phyloP scores from a whole-genome alignment of 345 rosid species.

The Xanthoceras sorbifolium region DNA sequence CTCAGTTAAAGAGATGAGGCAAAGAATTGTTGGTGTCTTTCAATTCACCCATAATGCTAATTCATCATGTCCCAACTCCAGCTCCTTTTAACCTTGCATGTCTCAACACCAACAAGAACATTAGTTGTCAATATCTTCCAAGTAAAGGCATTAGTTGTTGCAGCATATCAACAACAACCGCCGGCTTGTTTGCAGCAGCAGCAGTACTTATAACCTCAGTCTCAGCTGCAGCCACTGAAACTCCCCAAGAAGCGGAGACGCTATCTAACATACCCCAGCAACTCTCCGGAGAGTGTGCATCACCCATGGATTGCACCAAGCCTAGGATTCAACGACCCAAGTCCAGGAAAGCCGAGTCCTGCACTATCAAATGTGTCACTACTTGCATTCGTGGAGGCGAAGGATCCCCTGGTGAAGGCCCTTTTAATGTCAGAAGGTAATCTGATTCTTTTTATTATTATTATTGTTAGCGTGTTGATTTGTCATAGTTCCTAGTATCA shows the following conservation, averaged over 20 bases:
- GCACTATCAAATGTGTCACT: slow-evolving; percentile 77
- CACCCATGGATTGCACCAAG: slow-evolving; percentile 63
- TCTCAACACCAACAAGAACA: neutral
- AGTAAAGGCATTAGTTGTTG: neutral
- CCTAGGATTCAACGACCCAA: slow-evolving; percentile 82
- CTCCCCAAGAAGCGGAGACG: slow-evolving; percentile 56
- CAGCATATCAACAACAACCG: slow-evolving; percentile 23
- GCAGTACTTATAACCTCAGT: slow-evolving; percentile 26
- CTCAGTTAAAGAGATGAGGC: neutral
- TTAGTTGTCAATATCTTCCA: neutral
- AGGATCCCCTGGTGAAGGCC: slow-evolving; percentile 87
- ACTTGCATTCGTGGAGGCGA: slow-evolving; percentile 85
- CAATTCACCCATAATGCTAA: slow-evolving; percentile 13
- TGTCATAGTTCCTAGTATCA: too few relatives aligned
- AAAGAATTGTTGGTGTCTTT: neutral
- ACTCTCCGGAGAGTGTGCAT: slow-evolving; percentile 61
- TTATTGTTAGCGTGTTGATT: too few relatives aligned
- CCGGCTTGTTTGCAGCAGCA: slow-evolving; percentile 44
- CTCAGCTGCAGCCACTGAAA: slow-evolving; percentile 30
- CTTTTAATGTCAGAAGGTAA: slow-evolving; percentile 73
- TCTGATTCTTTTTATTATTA: neutral
- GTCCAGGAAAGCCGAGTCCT: slow-evolving; percentile 80
- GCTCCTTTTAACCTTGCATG: neutral
- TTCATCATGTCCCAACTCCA: slow-evolving; percentile 21
- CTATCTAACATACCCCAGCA: slow-evolving; percentile 74